Evolutionary conservation across 441 rosid genomes (phyloP).

Genomic region (Adansonia madagascariensis): DNA sequence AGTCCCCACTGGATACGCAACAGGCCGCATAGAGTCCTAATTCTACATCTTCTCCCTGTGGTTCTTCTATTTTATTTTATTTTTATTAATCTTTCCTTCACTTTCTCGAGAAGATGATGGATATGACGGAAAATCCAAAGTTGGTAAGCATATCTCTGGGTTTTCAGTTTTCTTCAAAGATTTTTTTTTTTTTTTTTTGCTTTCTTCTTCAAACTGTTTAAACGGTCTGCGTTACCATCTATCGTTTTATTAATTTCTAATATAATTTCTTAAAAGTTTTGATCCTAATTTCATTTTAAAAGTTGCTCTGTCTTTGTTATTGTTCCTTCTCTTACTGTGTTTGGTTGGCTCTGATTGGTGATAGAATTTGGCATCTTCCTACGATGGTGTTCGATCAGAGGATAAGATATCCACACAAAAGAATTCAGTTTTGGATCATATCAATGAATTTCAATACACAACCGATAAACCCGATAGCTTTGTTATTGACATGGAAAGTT

Average conservation of each 20-base stretch:
- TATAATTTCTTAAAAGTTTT: background rate
- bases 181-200: background rate
- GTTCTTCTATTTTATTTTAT: background rate
- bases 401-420: constrained; percentile 38
- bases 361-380: constrained; percentile 36
- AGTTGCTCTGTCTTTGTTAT: background rate
- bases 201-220: constrained; percentile 26
- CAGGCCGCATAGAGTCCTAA: background rate
- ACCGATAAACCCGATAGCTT: constrained; percentile 56
- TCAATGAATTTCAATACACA: constrained; percentile 46
- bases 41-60: background rate
- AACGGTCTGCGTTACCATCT: constrained; percentile 17
- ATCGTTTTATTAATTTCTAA: background rate
- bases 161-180: background rate
- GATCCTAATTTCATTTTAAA: background rate
- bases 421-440: constrained; percentile 46
- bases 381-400: constrained; percentile 23
- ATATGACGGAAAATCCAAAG: constrained; percentile 55
- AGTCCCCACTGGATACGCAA: constrained; percentile 32
- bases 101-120: constrained; percentile 36
- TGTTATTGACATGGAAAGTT: constrained; percentile 67
- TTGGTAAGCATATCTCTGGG: constrained; percentile 42
- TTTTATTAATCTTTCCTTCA: background rate
- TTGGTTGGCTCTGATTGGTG: background rate
- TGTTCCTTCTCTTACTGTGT: background rate